Percentiles rank a stretch among this genome's conserved stretches.
phyloP scores from a whole-genome alignment of 345 rosid genomes.

The Eucalyptus lansdowneana region DNA sequence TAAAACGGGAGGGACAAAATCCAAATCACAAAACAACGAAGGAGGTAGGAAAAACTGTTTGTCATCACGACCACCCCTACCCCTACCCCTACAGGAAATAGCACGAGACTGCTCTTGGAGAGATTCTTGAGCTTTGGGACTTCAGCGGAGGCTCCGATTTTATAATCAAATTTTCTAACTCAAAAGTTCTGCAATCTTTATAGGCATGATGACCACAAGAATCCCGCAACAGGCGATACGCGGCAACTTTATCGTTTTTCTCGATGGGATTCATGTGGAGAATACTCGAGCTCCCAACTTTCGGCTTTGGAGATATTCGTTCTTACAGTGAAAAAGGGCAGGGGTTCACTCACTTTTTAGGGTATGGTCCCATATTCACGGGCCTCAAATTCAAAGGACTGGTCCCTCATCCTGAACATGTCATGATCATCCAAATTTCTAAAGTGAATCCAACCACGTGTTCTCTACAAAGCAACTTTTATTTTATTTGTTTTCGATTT shows the following conservation, averaged over 20 bases:
- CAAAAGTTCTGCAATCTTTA: background rate
- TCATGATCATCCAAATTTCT: background rate
- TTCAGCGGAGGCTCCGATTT: background rate
- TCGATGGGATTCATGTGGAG: background rate
- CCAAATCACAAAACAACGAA: background rate
- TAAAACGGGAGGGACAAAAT: background rate
- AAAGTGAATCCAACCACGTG: background rate
- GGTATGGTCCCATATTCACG: background rate
- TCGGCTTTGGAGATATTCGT: background rate
- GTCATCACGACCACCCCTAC: background rate
- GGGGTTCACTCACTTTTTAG: background rate
- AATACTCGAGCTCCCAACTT: background rate
- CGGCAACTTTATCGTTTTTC: background rate
- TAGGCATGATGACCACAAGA: background rate
- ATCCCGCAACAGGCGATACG: background rate
- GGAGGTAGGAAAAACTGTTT: background rate
- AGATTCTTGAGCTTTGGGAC: background rate
- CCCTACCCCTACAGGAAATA: background rate
- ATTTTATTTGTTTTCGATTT: background rate
- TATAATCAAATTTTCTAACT: background rate
- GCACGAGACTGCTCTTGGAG: background rate
- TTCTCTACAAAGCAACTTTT: background rate
- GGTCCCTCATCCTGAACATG: background rate
- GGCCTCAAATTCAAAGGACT: background rate
- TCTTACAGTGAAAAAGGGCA: background rate